Evolutionary conservation across 2,329 filamentous ascomycete species (phyloP).

Genomic region (Septoria linicola): DNA sequence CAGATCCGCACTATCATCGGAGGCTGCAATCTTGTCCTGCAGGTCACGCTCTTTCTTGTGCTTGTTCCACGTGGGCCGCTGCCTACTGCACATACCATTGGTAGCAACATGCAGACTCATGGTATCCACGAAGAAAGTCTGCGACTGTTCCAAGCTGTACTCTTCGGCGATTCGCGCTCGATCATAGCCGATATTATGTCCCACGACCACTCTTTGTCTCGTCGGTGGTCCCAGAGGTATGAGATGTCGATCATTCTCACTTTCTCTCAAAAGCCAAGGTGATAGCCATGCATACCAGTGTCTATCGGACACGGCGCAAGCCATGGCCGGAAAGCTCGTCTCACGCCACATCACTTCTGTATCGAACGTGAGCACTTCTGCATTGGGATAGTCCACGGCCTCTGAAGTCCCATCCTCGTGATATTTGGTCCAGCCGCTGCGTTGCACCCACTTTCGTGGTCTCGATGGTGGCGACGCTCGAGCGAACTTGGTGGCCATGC

Average conservation of each 20-base stretch:
- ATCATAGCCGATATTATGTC: conserved; percentile 96
- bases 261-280: conserved; percentile 87
- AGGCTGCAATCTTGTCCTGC: conserved; percentile 72
- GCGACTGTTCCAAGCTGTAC: conserved; percentile 77
- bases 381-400: conserved; percentile 71
- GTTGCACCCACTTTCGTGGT: conserved; percentile 70
- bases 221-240: conserved; percentile 80
- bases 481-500: conserved; percentile 72
- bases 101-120: conserved; percentile 98
- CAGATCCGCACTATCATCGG: conserved; percentile 70
- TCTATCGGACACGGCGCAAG: conserved; percentile 82
- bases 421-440: conserved; percentile 95
- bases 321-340: conserved; percentile 91
- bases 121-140: conserved; percentile 87
- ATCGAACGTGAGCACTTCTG: conserved; percentile 84
- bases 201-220: conserved; percentile 74
- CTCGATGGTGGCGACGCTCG: conserved; percentile 57
- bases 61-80: conserved; percentile 96
- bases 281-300: conserved; percentile 98
- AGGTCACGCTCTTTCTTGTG: conserved; percentile 87
- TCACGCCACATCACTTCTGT: conserved; percentile 97
- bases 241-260: conserved; percentile 72
- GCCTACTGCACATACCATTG: conserved; percentile 97
- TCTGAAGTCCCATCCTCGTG: conserved; percentile 70
- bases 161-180: conserved; percentile 85